phyloP scores from a whole-genome alignment of 192 early-diverging fungal species.

The Entomortierella beljakovae region DNA sequence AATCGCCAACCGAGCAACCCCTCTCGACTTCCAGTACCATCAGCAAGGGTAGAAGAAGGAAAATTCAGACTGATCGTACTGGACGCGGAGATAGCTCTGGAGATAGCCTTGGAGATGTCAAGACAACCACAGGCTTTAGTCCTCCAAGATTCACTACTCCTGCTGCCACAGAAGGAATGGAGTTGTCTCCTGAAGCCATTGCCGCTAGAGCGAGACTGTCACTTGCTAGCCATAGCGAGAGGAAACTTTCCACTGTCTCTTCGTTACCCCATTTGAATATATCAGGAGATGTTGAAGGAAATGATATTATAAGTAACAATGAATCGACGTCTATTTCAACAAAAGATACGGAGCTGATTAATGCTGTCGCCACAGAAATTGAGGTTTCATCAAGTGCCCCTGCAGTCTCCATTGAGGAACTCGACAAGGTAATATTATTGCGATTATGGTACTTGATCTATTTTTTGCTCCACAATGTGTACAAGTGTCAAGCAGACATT shows the following conservation, averaged over 20 bases:
- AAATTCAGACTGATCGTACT: conserved; percentile 35
- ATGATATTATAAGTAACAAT: neutral
- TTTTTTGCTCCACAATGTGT: neutral
- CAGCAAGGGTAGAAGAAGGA: conserved; percentile 32
- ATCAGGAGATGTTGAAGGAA: too few species aligned
- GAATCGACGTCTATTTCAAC: neutral
- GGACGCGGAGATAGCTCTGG: neutral
- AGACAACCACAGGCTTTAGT: neutral
- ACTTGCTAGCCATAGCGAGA: conserved; percentile 8
- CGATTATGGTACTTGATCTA: neutral
- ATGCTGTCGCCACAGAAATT: neutral
- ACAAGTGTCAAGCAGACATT: neutral
- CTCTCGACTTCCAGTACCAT: neutral
- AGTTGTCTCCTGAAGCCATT: conserved; percentile 8
- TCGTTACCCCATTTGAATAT: neutral
- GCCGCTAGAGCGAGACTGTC: conserved; percentile 19
- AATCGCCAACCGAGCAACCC: neutral
- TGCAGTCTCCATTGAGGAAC: neutral
- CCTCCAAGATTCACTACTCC: conserved; percentile 1
- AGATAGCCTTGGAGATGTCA: neutral
- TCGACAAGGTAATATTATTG: conserved; percentile 7
- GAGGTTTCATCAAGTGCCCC: neutral
- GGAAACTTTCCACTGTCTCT: neutral
- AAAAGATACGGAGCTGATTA: neutral
- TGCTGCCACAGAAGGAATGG: neutral